Conservation (phyloP, 345 rosid genomes). For the Camelina hispida region DNA sequence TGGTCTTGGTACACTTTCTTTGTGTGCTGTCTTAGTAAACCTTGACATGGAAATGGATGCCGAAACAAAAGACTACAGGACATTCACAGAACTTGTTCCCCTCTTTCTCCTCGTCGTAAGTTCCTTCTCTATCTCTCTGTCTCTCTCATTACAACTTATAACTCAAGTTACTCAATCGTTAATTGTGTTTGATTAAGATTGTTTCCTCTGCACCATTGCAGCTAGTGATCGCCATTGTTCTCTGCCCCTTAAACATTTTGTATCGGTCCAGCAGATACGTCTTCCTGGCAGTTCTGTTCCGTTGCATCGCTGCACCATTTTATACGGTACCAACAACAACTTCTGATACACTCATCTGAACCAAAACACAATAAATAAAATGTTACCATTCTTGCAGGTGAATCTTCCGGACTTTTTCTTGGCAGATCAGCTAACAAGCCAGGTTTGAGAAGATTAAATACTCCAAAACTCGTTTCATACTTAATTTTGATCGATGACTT, state of each 20-base stretch:
- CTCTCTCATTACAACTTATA: neutral
- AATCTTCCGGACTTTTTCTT: conserved; percentile 78
- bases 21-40: conserved; percentile 60
- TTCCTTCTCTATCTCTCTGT: neutral
- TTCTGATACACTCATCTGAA: neutral
- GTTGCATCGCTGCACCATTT: conserved; percentile 46
- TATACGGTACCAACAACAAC: conserved; percentile 36
- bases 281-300: conserved; percentile 41
- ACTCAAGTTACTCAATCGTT: neutral
- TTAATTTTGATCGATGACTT: neutral
- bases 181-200: neutral
- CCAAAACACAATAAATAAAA: neutral
- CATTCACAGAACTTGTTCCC: conserved; percentile 69
- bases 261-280: conserved; percentile 44
- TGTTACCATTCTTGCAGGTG: conserved; percentile 49
- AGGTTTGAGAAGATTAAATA: conserved; percentile 46
- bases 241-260: conserved; percentile 44
- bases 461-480: neutral
- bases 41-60: conserved; percentile 86
- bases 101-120: conserved; percentile 62
- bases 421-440: conserved; percentile 86
- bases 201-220: conserved; percentile 11
- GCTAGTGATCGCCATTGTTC: conserved; percentile 33
- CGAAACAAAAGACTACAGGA: conserved; percentile 51
- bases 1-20: conserved; percentile 60